A percentile compares a stretch with the other conserved stretches of the same genome.
These are phyloP conservation scores for Pisolithus orientalis DNA, from an alignment of 768 basidiomycete genomes.

Conservation along the genomic window DNA sequence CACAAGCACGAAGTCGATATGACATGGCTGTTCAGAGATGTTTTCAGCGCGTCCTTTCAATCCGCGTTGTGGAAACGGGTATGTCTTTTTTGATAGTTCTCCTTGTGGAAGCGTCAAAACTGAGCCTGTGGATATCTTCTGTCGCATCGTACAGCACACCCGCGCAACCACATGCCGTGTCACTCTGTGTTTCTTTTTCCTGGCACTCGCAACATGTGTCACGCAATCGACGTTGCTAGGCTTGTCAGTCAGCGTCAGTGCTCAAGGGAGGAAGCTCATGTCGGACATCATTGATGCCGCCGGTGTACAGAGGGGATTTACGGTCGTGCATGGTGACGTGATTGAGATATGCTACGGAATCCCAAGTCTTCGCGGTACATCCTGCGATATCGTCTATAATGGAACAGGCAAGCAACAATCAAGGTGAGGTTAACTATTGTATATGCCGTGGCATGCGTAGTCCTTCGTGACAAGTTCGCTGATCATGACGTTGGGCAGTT, in stretches of 20 bases:
- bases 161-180: constrained; percentile 44
- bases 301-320: constrained; percentile 19
- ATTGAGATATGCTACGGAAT: constrained; percentile 35
- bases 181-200: constrained; percentile 42
- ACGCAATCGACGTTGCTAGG: constrained; percentile 37
- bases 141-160: constrained; percentile 30
- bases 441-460: neutral
- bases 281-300: constrained; percentile 24
- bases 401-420: constrained; percentile 1
- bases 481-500: too few relatives aligned
- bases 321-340: constrained; percentile 11
- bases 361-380: constrained; percentile 25
- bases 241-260: constrained; percentile 32
- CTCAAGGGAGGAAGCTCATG: constrained; percentile 28
- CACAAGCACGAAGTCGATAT: neutral
- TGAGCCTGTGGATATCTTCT: neutral
- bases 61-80: constrained; percentile 9
- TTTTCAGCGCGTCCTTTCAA: neutral
- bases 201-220: constrained; percentile 37
- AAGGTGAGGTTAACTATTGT: neutral
- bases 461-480: neutral
- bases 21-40: neutral
- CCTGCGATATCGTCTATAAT: constrained; percentile 14
- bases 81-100: neutral
- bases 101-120: neutral